Base-by-base conservation (phyloP, 2,329 filamentous ascomycete species). In the Sporothrix brunneoviolacea region DNA sequence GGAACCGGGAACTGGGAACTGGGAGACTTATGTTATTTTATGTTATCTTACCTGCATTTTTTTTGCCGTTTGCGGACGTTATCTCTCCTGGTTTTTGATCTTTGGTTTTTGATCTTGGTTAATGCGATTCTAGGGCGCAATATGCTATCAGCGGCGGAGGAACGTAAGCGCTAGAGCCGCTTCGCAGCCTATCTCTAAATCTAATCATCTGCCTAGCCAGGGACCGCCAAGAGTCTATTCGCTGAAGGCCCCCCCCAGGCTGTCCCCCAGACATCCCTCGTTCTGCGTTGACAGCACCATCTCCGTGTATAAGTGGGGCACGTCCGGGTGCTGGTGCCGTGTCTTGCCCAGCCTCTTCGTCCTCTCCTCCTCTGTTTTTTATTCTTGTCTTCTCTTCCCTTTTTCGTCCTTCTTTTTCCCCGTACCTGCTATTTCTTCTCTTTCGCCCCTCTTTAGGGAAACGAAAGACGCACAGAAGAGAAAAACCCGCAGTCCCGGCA, bases 81-180 rank as follows among this genome's bases (percentile, higher is more conserved):
- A 8, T n/a, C 16, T 30, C 8, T 22, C 19, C 12, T 39, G 4
- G 4, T n/a, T 39, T 18, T n/a, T n/a, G n/a, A n/a, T n/a, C n/a
- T n/a, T n/a, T n/a, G n/a, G n/a, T n/a, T n/a, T n/a, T n/a, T n/a
- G n/a, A n/a, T n/a, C n/a, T n/a, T n/a, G n/a, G n/a, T n/a, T n/a
- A n/a, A n/a, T n/a, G n/a, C n/a, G n/a, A n/a, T n/a, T n/a, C n/a
- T n/a, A n/a, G n/a, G n/a, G n/a, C 15, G 9, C 19, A 4, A 15
- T 28, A n/a, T 21, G n/a, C 21, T 35, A 42, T 42, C 16, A 21
- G 13, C n/a, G 30, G 22, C 39, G 22, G 32, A 24, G 30, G 8
- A n/a, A 45, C 28, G 42, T 28, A 28, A 45, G 43, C 43, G 21
- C 43, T 45, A 45, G 28, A 8, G 33, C 32, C 32, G 33, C 43